phyloP scores from a whole-genome alignment of 192 early-diverging fungal species.

The Rhizophagus clarus region DNA sequence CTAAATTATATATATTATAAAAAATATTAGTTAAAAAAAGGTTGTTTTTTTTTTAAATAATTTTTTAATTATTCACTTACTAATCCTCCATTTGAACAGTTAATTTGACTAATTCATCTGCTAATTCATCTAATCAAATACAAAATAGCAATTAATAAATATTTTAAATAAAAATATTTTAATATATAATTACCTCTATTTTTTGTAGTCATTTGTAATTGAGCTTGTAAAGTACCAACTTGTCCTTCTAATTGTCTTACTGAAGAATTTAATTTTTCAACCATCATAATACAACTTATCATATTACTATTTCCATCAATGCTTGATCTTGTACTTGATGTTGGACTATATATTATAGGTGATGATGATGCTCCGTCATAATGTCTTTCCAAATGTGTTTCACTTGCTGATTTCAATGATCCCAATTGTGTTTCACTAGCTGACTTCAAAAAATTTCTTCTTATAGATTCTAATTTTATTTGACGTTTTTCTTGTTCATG shows the following conservation, averaged over 20 bases:
- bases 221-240: slow-evolving; percentile 61
- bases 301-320: slow-evolving; percentile 6
- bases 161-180: neutral
- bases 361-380: neutral
- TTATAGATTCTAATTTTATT: slow-evolving; percentile 1
- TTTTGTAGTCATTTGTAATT: slow-evolving; percentile 62
- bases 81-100: slow-evolving; percentile 66
- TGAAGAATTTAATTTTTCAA: slow-evolving; percentile 62
- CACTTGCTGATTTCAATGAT: neutral
- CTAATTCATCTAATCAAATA: slow-evolving; percentile 57
- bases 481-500: neutral
- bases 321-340: slow-evolving; percentile 13
- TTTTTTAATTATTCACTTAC: slow-evolving; percentile 41
- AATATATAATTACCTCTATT: slow-evolving; percentile 49
- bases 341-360: slow-evolving; percentile 17
- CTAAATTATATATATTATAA: neutral
- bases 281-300: slow-evolving; percentile 41
- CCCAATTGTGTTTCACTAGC: slow-evolving; percentile 6
- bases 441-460: neutral
- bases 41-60: neutral
- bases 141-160: neutral
- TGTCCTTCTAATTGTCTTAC: slow-evolving; percentile 70
- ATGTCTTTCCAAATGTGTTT: neutral
- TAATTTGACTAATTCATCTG: slow-evolving; percentile 73
- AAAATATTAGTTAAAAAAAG: neutral